Conservation (phyloP, 2,329 filamentous ascomycete genomes). For the Phyllosticta paracitricarpa region DNA sequence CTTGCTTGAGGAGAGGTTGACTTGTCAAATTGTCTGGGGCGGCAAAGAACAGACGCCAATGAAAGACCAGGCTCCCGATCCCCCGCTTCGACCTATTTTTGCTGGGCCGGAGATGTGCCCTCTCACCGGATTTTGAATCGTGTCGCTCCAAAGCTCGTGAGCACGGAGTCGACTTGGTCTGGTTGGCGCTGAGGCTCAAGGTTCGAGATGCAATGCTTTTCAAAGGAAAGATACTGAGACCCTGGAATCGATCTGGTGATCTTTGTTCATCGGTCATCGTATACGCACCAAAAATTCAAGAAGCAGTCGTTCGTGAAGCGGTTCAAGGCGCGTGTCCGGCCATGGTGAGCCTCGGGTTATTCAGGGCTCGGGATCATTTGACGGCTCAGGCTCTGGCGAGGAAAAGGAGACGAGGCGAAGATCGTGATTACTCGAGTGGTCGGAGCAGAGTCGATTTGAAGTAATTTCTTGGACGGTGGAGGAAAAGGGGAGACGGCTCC, state of each 20-base stretch:
- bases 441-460: background rate
- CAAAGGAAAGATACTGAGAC: background rate
- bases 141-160: background rate
- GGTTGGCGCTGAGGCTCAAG: background rate
- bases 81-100: background rate
- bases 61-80: background rate
- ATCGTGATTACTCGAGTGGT: background rate
- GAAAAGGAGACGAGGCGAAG: background rate
- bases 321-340: background rate
- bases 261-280: background rate
- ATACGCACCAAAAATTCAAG: background rate
- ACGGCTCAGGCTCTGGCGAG: background rate
- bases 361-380: background rate
- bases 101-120: background rate
- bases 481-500: background rate
- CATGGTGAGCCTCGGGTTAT: background rate
- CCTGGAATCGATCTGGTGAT: background rate
- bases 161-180: background rate
- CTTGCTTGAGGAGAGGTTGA: background rate
- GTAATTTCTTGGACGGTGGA: background rate
- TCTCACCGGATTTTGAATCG: background rate
- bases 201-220: background rate
- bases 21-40: background rate
- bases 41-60: background rate
- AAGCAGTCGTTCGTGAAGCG: background rate